Percentiles rank a stretch among this genome's conserved stretches.
These are phyloP conservation scores for Cinnamomum micranthum DNA, from an alignment of 164 flowering plant species.

Conservation along the genomic window DNA sequence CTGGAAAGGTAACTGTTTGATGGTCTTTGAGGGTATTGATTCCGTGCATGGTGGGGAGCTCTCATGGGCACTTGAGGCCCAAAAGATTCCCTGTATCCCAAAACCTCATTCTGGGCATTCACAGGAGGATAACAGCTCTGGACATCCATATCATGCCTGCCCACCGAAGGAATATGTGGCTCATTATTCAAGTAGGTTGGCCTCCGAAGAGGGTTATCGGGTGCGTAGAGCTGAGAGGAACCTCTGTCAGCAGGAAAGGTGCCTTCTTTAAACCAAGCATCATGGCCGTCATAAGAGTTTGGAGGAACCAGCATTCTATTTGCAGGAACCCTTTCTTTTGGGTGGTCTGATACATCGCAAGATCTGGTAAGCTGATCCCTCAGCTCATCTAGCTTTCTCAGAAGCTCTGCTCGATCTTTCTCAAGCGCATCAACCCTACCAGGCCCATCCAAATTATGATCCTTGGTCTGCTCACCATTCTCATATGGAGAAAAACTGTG, in stretches of 20 bases:
- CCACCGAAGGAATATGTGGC: slow-evolving; percentile 19
- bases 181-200: slow-evolving; percentile 34
- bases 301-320: slow-evolving; percentile 33
- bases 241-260: slow-evolving; percentile 23
- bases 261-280: slow-evolving; percentile 28
- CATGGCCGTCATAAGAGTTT: slow-evolving; percentile 33
- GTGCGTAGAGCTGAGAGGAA: slow-evolving; percentile 24
- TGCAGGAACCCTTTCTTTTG: slow-evolving; percentile 39
- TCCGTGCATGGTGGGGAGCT: slow-evolving; percentile 24
- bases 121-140: slow-evolving; percentile 37
- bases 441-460: slow-evolving; percentile 13
- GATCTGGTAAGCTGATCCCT: slow-evolving; percentile 57
- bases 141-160: slow-evolving; percentile 30
- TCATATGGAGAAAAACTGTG: slow-evolving; percentile 17
- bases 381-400: slow-evolving; percentile 70
- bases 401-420: slow-evolving; percentile 63
- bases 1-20: slow-evolving; percentile 30
- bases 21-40: slow-evolving; percentile 15
- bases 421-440: slow-evolving; percentile 40
- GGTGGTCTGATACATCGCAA: slow-evolving; percentile 37
- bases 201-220: slow-evolving; percentile 27
- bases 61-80: slow-evolving; percentile 32
- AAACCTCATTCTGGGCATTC: slow-evolving; percentile 31
- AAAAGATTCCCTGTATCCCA: slow-evolving; percentile 39
- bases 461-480: slow-evolving; percentile 22